These are phyloP conservation scores for Ogataea allantospora DNA, from an alignment of 805 yeast genomes.

Conservation along the genomic window DNA sequence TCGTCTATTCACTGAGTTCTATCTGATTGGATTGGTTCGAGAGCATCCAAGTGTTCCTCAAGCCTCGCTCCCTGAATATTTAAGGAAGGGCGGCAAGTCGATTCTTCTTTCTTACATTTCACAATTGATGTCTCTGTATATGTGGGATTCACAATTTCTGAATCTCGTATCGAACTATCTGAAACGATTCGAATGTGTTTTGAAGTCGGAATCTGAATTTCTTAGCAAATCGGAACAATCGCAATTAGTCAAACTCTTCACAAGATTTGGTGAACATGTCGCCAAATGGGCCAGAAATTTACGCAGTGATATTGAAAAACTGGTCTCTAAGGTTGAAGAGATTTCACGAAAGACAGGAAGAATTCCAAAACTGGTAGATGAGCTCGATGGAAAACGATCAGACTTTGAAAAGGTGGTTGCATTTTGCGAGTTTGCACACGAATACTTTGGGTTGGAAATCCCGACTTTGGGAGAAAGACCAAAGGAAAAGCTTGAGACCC, in stretches of 20 bases:
- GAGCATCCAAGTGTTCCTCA: constrained; percentile 40
- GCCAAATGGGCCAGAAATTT: constrained; percentile 36
- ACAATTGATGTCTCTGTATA: constrained; percentile 2
- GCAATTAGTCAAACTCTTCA: constrained; percentile 38
- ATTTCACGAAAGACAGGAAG: constrained; percentile 69
- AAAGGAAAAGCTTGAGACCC: neutral
- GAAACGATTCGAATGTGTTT: constrained; percentile 42
- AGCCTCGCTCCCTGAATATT: constrained; percentile 37
- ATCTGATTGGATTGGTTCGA: constrained; percentile 54
- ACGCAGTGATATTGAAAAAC: constrained; percentile 36
- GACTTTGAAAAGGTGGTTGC: constrained; percentile 42
- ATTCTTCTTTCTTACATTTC: constrained; percentile 34
- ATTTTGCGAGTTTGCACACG: constrained; percentile 44
- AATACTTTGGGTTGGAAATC: constrained; percentile 35
- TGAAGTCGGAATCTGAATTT: constrained; percentile 33
- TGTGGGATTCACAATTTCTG: neutral
- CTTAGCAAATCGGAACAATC: constrained; percentile 30
- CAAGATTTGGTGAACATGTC: constrained; percentile 43
- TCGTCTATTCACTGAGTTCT: constrained; percentile 56
- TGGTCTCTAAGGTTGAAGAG: constrained; percentile 43
- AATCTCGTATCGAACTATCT: constrained; percentile 39
- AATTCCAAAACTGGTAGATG: constrained; percentile 36
- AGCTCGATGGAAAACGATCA: constrained; percentile 28
- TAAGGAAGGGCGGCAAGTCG: constrained; percentile 27
- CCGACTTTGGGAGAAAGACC: neutral